Conservation (phyloP, 202 grass and related monocot genomes). For the Digitaria exilis region DNA sequence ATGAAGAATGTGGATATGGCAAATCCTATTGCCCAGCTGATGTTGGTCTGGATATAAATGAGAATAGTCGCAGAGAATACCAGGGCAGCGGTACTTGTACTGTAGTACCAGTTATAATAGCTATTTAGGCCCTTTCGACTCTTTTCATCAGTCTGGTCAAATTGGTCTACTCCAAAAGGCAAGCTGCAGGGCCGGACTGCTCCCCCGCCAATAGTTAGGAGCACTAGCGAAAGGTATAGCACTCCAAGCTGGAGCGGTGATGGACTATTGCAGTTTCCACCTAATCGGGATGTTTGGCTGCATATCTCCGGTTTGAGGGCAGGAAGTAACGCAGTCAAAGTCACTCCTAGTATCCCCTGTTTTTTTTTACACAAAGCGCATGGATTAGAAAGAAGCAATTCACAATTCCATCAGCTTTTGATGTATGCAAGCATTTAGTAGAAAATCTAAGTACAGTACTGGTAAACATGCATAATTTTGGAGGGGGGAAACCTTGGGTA, state of each 20-base stretch:
- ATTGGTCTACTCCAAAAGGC: constrained; percentile 78
- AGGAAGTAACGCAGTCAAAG: constrained; percentile 47
- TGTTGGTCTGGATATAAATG: constrained; percentile 62
- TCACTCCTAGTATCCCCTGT: constrained; percentile 47
- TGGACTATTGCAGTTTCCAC: constrained; percentile 39
- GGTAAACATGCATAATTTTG: neutral
- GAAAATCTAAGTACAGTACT: neutral
- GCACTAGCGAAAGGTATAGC: constrained; percentile 64
- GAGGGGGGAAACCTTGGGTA: neutral
- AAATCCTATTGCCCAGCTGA: constrained; percentile 83
- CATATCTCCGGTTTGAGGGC: constrained; percentile 30
- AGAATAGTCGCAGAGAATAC: constrained; percentile 50
- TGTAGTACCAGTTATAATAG: constrained; percentile 73
- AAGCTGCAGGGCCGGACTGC: constrained; percentile 65
- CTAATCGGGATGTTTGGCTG: constrained; percentile 27
- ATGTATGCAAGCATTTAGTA: constrained; percentile 10
- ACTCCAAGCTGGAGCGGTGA: constrained; percentile 47
- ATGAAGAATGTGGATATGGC: constrained; percentile 65
- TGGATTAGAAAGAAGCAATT: constrained; percentile 20
- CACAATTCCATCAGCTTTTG: neutral
- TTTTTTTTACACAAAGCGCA: constrained; percentile 16
- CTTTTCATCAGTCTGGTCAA: constrained; percentile 51
- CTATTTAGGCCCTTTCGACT: constrained; percentile 53
- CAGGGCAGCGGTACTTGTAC: constrained; percentile 44
- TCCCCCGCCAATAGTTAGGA: constrained; percentile 60